Percentiles rank a stretch among this genome's conserved stretches.
These are phyloP conservation scores for Leucogyrophana mollusca DNA, from an alignment of 768 basidiomycete species.

Conservation along the genomic window DNA sequence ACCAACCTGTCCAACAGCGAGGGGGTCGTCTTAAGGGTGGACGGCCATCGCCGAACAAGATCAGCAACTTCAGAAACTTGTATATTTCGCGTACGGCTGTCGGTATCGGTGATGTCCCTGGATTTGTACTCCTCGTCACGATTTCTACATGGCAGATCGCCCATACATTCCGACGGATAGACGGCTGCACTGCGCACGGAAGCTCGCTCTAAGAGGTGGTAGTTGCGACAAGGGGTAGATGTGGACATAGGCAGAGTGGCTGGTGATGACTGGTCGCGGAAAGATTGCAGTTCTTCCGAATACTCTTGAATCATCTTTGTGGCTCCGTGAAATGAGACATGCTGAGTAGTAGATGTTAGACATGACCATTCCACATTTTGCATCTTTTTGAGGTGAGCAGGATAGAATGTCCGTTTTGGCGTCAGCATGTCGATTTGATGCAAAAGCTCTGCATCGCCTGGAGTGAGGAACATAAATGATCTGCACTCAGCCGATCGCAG, in stretches of 20 bases:
- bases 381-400: constrained; percentile 31
- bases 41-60: not conserved
- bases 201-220: constrained; percentile 15
- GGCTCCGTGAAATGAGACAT: constrained; percentile 20
- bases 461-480: constrained; percentile 35
- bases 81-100: constrained; percentile 5
- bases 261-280: constrained; percentile 2
- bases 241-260: constrained; percentile 1
- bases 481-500: constrained; percentile 32
- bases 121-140: constrained; percentile 11
- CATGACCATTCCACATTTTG: constrained; percentile 32
- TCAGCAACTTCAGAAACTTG: constrained; percentile 17
- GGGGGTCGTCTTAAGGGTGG: not conserved
- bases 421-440: constrained; percentile 28
- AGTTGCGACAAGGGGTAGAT: constrained; percentile 12
- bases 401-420: constrained; percentile 34
- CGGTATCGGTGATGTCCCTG: constrained; percentile 9
- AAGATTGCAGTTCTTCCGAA: constrained; percentile 5
- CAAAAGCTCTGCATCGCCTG: constrained; percentile 27
- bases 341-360: constrained; percentile 26
- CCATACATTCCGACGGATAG: constrained; percentile 9
- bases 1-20: not conserved
- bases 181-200: constrained; percentile 12
- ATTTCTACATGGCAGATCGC: not conserved
- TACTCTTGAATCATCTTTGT: constrained; percentile 24